Evolutionary conservation across 805 yeast genomes (phyloP).

Genomic region (Metschnikowia orientalis): DNA sequence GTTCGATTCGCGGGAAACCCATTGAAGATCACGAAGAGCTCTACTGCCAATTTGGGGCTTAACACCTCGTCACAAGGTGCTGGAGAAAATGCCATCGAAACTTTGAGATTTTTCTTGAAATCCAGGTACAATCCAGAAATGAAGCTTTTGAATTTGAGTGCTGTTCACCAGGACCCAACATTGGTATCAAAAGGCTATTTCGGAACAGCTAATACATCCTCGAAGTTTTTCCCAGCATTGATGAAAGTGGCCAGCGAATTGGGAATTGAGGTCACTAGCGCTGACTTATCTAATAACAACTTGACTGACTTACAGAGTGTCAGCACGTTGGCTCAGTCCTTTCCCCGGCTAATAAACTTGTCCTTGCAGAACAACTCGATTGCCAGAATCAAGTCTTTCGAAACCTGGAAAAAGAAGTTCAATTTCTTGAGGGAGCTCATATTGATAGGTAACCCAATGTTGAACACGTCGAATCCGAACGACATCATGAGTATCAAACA

Average conservation of each 20-base stretch:
- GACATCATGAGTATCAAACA: constrained; percentile 43
- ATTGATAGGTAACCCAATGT: constrained; percentile 73
- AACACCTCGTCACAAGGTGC: constrained; percentile 3
- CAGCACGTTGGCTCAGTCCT: constrained; percentile 63
- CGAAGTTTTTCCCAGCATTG: constrained; percentile 86
- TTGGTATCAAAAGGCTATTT: constrained; percentile 62
- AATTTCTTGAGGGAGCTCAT: constrained; percentile 69
- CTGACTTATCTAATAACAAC: constrained; percentile 59
- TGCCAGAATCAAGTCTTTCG: constrained; percentile 53
- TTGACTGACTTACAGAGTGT: constrained; percentile 58
- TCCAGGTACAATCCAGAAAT: constrained; percentile 62
- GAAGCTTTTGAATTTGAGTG: constrained; percentile 65
- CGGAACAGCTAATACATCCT: constrained; percentile 52
- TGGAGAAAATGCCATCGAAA: constrained; percentile 49
- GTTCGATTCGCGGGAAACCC: constrained; percentile 74
- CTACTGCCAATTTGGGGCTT: constrained; percentile 12
- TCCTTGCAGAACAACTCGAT: constrained; percentile 77
- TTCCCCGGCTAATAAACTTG: constrained; percentile 72
- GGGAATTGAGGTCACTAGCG: constrained; percentile 59
- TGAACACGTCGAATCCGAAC: constrained; percentile 26
- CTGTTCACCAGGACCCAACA: constrained; percentile 59
- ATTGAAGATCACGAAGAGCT: constrained; percentile 47
- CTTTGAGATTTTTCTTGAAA: constrained; percentile 56
- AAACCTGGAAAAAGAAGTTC: constrained; percentile 74
- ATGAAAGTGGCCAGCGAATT: constrained; percentile 68